Percentiles rank a stretch among this genome's conserved stretches.
These are phyloP conservation scores for Exophiala aquamarina DNA, from an alignment of 2,329 filamentous ascomycete genomes.

Conservation along the genomic window DNA sequence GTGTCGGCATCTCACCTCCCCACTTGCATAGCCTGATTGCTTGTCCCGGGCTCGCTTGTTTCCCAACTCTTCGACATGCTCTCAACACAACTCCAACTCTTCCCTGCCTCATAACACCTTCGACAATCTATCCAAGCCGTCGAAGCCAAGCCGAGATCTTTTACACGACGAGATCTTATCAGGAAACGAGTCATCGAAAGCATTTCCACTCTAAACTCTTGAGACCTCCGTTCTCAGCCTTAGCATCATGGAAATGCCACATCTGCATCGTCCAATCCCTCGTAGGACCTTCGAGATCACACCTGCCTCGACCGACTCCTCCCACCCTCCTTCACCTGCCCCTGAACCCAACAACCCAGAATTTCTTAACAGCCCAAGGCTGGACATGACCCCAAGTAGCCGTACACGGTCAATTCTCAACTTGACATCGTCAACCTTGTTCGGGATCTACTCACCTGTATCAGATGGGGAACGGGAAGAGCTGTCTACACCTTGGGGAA, in stretches of 20 bases:
- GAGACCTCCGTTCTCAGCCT: too few relatives aligned
- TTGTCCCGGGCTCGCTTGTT: too few relatives aligned
- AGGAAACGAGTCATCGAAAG: too few relatives aligned
- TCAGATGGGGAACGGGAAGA: slow-evolving; percentile 58
- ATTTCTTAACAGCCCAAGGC: slow-evolving; percentile 31
- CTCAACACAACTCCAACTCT: too few relatives aligned
- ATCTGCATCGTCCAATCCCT: slow-evolving; percentile 67
- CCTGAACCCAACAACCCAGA: slow-evolving; percentile 38
- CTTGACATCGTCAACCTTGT: slow-evolving; percentile 83
- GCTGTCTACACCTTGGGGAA: slow-evolving; percentile 72
- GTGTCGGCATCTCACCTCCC: too few relatives aligned
- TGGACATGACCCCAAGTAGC: slow-evolving; percentile 54
- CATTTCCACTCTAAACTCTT: too few relatives aligned
- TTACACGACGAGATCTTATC: too few relatives aligned
- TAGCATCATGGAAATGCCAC: slow-evolving; percentile 27
- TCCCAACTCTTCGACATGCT: too few relatives aligned
- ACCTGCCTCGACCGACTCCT: slow-evolving; percentile 44
- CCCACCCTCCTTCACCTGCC: slow-evolving; percentile 40
- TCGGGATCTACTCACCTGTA: slow-evolving; percentile 81
- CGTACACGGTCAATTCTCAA: slow-evolving; percentile 79
- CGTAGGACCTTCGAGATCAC: slow-evolving; percentile 69
- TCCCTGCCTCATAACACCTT: too few relatives aligned
- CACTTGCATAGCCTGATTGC: too few relatives aligned
- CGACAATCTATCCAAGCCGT: too few relatives aligned
- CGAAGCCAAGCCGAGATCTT: too few relatives aligned